Base-by-base conservation (phyloP, 257 asterid species). In the Solanum paucissectum region DNA sequence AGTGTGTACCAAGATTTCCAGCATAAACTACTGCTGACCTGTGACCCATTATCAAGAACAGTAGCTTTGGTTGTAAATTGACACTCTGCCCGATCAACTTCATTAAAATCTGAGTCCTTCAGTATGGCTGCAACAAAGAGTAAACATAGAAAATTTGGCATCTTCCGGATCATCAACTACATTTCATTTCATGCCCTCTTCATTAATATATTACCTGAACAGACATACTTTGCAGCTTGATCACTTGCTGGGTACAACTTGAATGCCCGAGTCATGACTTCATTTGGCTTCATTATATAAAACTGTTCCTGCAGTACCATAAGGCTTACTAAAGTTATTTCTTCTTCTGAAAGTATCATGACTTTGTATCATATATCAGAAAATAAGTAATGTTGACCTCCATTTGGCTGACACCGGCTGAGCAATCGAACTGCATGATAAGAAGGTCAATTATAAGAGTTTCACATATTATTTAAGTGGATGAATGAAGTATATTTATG, bases 1-100 rank as follows among this genome's bases (percentile, higher is more conserved):
- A 7, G 69, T 81, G 38, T 44, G 5, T 34, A 25, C 60, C 64
- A 68, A 62, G 37, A 36, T 85, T 38, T 68, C 55, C 58, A 64
- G 25, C 29, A 64, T 42, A 66, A 85, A 37, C 42, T 85, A 20
- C 85, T 27, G 66, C 79, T 68, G 34, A 97, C 99, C 99, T 97
- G 99, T 86, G 99, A 92, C 91, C 99, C 99, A 68, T 97, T 95
- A 29, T 96, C 99, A 74, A 97, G 89, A 87, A 92, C 92, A 27
- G 99, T 97, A 83, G 99, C 95, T 83, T 96, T 95, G 77, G 99
- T 97, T 46, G 98, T 93, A 87, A 97, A 97, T 82, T 95, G 98
- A 84, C 99, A 97, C 90, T 97, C 98, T 40, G 99, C 99, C 92
- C 95, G 91, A 91, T 97, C 99, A 92, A 93, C 98, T 93, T 96